phyloP scores from a whole-genome alignment of 768 basidiomycete species.

The Multifurca ochricompacta region DNA sequence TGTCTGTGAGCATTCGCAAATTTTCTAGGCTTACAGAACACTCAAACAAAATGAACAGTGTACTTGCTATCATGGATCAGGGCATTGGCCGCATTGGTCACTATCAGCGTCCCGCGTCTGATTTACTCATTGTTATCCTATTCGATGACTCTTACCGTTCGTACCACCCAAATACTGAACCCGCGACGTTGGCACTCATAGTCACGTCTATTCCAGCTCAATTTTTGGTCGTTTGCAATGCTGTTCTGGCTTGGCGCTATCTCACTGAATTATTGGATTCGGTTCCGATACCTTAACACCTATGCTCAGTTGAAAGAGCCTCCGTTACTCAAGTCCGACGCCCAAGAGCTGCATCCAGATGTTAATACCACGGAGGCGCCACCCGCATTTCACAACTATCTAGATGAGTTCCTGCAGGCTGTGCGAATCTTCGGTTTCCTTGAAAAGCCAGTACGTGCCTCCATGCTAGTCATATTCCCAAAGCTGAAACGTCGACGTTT shows the following conservation, averaged over 20 bases:
- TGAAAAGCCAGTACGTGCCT: constrained; percentile 80
- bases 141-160: constrained; percentile 80
- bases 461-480: not conserved
- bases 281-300: constrained; percentile 70
- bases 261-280: constrained; percentile 76
- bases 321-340: constrained; percentile 74
- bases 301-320: constrained; percentile 74
- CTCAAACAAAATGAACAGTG: constrained; percentile 37
- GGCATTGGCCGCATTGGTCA: constrained; percentile 65
- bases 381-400: constrained; percentile 86
- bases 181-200: not conserved
- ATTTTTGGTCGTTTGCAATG: constrained; percentile 84
- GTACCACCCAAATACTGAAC: not conserved
- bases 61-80: constrained; percentile 78
- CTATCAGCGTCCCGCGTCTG: constrained; percentile 73
- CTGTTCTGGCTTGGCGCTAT: constrained; percentile 62
- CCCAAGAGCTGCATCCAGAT: constrained; percentile 85
- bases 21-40: constrained; percentile 3
- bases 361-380: constrained; percentile 69
- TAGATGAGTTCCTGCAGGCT: constrained; percentile 95
- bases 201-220: constrained; percentile 44
- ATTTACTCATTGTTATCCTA: constrained; percentile 77
- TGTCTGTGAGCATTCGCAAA: constrained; percentile 46
- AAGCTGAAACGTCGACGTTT: not conserved
- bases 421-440: constrained; percentile 96